Evolutionary conservation across 1,284 basidiomycete species (phyloP).

Genomic region (Pseudozyma thailandica): DNA sequence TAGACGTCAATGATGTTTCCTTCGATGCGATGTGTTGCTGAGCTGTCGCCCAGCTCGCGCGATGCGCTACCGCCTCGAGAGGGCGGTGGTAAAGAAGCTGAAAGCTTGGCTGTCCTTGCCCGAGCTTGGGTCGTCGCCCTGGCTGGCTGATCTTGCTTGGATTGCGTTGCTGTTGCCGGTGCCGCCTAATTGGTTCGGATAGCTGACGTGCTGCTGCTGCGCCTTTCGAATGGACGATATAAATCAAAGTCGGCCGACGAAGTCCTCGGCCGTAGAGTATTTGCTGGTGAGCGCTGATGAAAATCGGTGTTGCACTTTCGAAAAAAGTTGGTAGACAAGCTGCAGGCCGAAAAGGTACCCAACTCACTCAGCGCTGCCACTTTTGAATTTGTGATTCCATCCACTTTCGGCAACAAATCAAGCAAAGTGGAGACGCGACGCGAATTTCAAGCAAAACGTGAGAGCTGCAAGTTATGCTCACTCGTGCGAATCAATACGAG

Average conservation of each 20-base stretch:
- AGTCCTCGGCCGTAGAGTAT: no score
- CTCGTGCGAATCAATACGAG: neutral
- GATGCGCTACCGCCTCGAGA: neutral
- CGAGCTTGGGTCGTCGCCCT: neutral
- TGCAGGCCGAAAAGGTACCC: neutral
- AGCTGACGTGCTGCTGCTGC: no score
- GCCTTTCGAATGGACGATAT: no score
- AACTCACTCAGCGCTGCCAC: no score
- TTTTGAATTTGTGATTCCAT: neutral
- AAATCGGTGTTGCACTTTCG: neutral
- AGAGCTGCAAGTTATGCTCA: no score
- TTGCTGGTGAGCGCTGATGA: no score
- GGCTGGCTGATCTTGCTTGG: neutral
- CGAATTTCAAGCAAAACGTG: neutral
- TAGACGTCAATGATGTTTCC: no score
- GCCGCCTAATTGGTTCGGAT: no score
- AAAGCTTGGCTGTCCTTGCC: neutral
- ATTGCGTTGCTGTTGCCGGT: no score
- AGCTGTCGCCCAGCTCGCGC: neutral
- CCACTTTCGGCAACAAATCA: no score
- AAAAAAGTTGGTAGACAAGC: neutral
- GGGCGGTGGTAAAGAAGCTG: neutral
- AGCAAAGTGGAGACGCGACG: slow-evolving; percentile 20
- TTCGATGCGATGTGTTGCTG: no score
- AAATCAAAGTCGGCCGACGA: no score